Evolutionary conservation across 768 basidiomycete genomes (phyloP).

Genomic region (Pleurotus citrinopileatus): DNA sequence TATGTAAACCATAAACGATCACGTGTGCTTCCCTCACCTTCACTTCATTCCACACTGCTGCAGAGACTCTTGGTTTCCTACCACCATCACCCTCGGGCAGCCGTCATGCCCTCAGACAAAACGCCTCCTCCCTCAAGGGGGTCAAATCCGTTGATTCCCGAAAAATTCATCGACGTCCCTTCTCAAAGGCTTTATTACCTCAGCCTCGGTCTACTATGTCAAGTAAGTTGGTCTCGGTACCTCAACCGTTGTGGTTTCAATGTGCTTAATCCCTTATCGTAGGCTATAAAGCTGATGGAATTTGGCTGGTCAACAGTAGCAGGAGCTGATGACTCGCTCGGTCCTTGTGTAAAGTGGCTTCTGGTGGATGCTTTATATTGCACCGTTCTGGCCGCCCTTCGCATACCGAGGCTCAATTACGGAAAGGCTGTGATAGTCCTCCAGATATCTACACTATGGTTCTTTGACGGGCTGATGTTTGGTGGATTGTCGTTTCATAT

Average conservation of each 20-base stretch:
- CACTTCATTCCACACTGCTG: not conserved
- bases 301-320: constrained; percentile 55
- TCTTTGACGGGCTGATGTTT: constrained; percentile 69
- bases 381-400: constrained; percentile 53
- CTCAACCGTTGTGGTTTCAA: too few relatives aligned
- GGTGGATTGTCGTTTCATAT: constrained; percentile 65
- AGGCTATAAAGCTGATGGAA: constrained; percentile 81
- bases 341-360: constrained; percentile 66
- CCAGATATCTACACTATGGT: constrained; percentile 58
- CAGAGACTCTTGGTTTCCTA: not conserved
- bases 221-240: too few relatives aligned
- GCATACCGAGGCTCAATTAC: constrained; percentile 74
- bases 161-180: constrained; percentile 70
- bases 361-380: constrained; percentile 64
- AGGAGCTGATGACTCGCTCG: constrained; percentile 35
- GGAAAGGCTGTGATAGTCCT: constrained; percentile 58
- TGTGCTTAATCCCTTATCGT: not conserved
- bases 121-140: constrained; percentile 8
- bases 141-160: constrained; percentile 58
- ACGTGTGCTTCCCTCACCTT: constrained; percentile 9
- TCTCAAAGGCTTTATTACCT: constrained; percentile 79
- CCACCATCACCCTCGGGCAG: not conserved
- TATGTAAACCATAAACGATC: too few relatives aligned
- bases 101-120: constrained; percentile 18
- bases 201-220: constrained; percentile 71